A percentile compares a stretch with the other conserved stretches of the same genome.
These are phyloP conservation scores for Canna indica DNA, from an alignment of 176 grass and related monocot genomes.

Conservation along the genomic window DNA sequence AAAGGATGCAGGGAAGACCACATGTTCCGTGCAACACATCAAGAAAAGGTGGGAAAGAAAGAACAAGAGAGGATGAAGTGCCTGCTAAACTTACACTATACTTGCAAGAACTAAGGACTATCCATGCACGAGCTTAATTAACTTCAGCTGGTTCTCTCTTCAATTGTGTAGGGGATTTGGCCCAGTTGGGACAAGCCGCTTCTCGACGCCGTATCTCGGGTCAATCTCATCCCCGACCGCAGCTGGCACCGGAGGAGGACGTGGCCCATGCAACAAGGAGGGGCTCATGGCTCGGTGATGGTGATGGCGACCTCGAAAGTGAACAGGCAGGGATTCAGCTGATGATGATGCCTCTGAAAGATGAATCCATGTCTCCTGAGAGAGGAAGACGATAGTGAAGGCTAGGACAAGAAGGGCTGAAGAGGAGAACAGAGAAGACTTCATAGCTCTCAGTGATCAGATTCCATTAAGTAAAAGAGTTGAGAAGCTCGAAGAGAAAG, in stretches of 20 bases:
- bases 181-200: neutral
- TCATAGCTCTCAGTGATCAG: neutral
- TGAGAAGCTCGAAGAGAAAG: neutral
- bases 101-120: neutral
- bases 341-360: neutral
- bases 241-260: neutral
- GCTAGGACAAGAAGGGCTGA: neutral
- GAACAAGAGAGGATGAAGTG: constrained; percentile 1
- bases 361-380: neutral
- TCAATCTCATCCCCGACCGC: neutral
- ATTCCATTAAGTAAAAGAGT: neutral
- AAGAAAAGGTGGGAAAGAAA: neutral
- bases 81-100: neutral
- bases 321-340: neutral
- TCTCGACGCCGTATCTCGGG: neutral
- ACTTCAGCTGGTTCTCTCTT: neutral
- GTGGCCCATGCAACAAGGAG: neutral
- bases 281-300: neutral
- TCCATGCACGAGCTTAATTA: neutral
- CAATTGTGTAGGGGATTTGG: neutral
- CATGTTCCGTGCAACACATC: neutral
- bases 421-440: neutral
- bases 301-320: neutral
- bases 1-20: neutral
- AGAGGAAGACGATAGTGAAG: neutral